phyloP scores from a whole-genome alignment of 2,329 filamentous ascomycete species.

The Cladosporium sp. region DNA sequence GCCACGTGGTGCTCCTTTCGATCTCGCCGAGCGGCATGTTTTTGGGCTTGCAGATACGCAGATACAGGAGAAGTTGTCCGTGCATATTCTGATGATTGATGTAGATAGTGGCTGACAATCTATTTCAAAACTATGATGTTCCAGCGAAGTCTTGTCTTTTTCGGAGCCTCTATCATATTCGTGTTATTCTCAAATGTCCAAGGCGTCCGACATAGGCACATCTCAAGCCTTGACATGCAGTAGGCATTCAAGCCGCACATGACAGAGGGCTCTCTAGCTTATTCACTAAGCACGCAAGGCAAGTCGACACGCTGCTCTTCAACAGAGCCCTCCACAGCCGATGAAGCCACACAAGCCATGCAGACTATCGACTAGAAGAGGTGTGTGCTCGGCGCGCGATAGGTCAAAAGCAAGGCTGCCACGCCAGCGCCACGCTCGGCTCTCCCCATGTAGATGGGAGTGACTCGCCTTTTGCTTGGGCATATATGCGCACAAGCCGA shows the following conservation, averaged over 20 bases:
- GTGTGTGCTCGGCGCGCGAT: background rate
- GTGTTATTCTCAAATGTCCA: too few species aligned
- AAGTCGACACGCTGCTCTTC: too few species aligned
- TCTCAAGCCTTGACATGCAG: too few species aligned
- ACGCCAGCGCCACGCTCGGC: slow-evolving; percentile 11
- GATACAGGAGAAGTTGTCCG: background rate
- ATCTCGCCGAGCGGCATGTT: background rate
- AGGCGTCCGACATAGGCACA: too few species aligned
- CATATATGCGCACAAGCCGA: background rate
- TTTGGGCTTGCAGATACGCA: background rate
- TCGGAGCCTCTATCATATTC: background rate
- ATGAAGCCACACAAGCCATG: slow-evolving; percentile 5
- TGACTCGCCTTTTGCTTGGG: background rate
- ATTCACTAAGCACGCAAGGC: too few species aligned
- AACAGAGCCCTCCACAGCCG: background rate
- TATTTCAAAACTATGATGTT: background rate
- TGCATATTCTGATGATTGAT: background rate
- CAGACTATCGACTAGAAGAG: background rate
- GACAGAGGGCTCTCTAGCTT: too few species aligned
- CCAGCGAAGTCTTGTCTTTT: too few species aligned
- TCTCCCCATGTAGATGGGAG: background rate
- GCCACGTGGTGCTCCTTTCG: background rate
- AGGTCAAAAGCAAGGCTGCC: background rate
- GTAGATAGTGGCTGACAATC: background rate
- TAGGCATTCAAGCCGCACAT: too few species aligned